These are phyloP conservation scores for Cercospora sesami DNA, from an alignment of 2,329 filamentous ascomycete genomes.

Conservation along the genomic window DNA sequence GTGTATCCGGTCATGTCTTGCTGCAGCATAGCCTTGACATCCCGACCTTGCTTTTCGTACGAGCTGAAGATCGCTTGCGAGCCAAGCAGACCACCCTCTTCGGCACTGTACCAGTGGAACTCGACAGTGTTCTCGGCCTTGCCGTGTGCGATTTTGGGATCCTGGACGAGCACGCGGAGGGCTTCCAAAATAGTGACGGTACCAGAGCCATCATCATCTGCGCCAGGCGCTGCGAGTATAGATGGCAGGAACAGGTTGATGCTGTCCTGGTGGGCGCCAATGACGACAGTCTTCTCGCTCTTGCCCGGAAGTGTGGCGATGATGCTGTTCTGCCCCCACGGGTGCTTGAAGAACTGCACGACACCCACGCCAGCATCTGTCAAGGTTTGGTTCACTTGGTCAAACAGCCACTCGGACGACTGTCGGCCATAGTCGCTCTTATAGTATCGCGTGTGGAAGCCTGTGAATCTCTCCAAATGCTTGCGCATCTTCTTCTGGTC, in stretches of 20 bases:
- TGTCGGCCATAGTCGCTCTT: conserved; percentile 75
- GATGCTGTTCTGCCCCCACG: conserved; percentile 84
- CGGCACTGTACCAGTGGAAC: conserved; percentile 94
- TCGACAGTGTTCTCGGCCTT: conserved; percentile 83
- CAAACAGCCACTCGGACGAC: conserved; percentile 83
- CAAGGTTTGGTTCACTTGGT: conserved; percentile 71
- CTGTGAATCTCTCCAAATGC: conserved; percentile 75
- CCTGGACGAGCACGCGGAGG: conserved; percentile 70
- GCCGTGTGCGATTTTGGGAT: conserved; percentile 67
- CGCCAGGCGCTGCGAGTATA: conserved; percentile 79
- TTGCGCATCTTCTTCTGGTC: conserved; percentile 73
- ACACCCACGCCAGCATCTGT: conserved; percentile 70
- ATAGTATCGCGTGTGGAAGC: conserved; percentile 81
- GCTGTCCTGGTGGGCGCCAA: conserved; percentile 76
- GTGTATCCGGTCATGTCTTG: conserved; percentile 97
- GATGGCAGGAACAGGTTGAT: conserved; percentile 90
- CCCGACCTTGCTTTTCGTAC: conserved; percentile 70
- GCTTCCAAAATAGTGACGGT: conserved; percentile 91
- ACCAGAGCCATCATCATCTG: conserved; percentile 89
- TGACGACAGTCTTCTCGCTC: conserved; percentile 78
- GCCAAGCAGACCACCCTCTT: conserved; percentile 83
- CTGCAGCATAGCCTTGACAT: conserved; percentile 95
- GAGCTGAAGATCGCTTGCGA: conserved; percentile 84
- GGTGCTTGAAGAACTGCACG: conserved; percentile 73
- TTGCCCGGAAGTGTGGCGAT: conserved; percentile 89